Base-by-base conservation (phyloP, 2,329 filamentous ascomycete genomes). In the Neodidymelliopsis sp. region DNA sequence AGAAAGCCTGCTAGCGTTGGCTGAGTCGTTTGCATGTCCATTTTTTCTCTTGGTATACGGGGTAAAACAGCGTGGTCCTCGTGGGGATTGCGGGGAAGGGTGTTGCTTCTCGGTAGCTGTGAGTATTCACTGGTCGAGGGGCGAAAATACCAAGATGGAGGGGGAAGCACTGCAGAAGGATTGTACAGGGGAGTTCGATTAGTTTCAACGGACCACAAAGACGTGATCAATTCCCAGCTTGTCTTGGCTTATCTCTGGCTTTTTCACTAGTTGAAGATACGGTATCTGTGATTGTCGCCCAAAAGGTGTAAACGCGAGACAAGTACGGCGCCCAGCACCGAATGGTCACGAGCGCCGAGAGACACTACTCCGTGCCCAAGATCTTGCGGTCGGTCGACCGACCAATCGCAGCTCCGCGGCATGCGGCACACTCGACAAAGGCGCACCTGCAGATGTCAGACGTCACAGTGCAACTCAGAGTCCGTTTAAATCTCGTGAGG, bases 191-290 rank as follows among this genome's bases (percentile, higher is more conserved):
- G 12, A 12, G n/a, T 35, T 3, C 28, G 29, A 50, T 40, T 44
- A 29, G 40, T 9, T 20, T 36, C 11, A 41, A 48, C 12, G 40
- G 25, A 24, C 29, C 27, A 28, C 35, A 45, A 36, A 40, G 47
- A 33, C 30, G 24, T 36, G 29, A 25, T 45, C 35, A 36, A 35
- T 35, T n/a, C 22, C 24, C 24, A 12, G 34, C 20, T 25, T 36
- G 30, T 30, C 40, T 50, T 50, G 40, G 34, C 47, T 50, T 45
- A 50, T 50, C 47, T 33, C 30, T 48, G 11, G 20, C 20, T 15
- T 30, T 12, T 31, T 20, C 35, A 31, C 35, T 22, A 13, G 18
- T n/a, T 20, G 20, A 11, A 41, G 47, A 44, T 50, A 44, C 30
- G 36, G 31, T 42, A 37, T 41, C 45, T 31, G 25, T n/a, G 27